Evolutionary conservation across 2,329 filamentous ascomycete genomes (phyloP).

Genomic region (Penicillium sclerotigenum): DNA sequence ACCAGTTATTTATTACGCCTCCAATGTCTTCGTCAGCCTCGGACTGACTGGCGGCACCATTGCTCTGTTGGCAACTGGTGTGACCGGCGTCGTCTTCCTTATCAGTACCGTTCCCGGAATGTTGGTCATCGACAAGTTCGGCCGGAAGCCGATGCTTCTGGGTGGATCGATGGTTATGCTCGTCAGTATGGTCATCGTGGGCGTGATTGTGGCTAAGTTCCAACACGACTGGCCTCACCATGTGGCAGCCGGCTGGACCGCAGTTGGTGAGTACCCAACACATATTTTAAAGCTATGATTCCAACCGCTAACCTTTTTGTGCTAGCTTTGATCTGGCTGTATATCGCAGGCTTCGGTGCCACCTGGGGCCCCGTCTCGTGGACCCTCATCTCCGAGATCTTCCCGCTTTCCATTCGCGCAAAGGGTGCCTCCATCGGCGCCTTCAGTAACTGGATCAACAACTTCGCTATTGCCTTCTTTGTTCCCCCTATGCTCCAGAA

Average conservation of each 20-base stretch:
- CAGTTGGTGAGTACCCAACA: constrained; percentile 18
- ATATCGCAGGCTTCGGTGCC: constrained; percentile 26
- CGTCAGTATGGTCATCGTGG: constrained; percentile 26
- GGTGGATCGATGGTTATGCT: constrained; percentile 26
- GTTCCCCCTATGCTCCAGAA: constrained; percentile 27
- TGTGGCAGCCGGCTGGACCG: constrained; percentile 27
- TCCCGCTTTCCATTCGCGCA: constrained; percentile 29
- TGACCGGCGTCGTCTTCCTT: constrained; percentile 34
- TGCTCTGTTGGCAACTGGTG: constrained; percentile 35
- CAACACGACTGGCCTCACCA: constrained; percentile 28
- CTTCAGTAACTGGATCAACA: constrained; percentile 33
- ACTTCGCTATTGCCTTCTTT: constrained; percentile 31
- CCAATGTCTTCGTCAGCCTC: constrained; percentile 37
- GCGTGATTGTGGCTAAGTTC: constrained; percentile 29
- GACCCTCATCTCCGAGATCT: constrained; percentile 30
- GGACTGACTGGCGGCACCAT: constrained; percentile 34
- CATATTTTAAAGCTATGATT: not conserved
- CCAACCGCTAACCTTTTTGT: not conserved
- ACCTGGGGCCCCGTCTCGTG: constrained; percentile 31
- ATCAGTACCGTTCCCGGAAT: constrained; percentile 33
- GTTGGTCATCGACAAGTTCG: constrained; percentile 30
- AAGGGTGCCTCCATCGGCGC: constrained; percentile 31
- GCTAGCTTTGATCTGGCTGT: constrained; percentile 28
- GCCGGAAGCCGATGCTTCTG: constrained; percentile 31
- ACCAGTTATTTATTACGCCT: constrained; percentile 43